Percentiles rank a stretch among this genome's conserved stretches.
These are phyloP conservation scores for Amesomyces nigricolor DNA, from an alignment of 2,329 filamentous ascomycete species.

Conservation along the genomic window DNA sequence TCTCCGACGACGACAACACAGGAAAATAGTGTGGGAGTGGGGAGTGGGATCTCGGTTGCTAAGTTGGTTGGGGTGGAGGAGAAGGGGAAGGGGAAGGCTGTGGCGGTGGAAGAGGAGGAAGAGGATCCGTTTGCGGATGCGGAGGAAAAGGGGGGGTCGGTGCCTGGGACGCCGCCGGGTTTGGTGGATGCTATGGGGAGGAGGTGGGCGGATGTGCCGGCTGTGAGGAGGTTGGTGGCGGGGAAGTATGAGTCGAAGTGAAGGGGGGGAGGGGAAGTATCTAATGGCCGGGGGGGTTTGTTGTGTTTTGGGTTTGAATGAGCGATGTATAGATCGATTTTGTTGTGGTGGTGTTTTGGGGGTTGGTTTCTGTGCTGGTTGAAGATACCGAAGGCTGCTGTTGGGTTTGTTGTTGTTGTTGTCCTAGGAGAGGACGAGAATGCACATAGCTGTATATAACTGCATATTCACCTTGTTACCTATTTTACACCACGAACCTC, in stretches of 20 bases:
- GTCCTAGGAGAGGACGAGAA: background rate
- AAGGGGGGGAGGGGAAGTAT: background rate
- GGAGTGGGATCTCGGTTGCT: conserved; percentile 63
- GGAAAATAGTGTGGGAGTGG: conserved; percentile 34
- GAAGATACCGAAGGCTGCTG: conserved; percentile 4
- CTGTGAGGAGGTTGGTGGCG: conserved; percentile 61
- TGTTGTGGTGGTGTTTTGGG: background rate
- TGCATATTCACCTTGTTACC: background rate
- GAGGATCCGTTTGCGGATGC: conserved; percentile 68
- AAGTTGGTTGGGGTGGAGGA: conserved; percentile 39
- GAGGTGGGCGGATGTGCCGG: conserved; percentile 62
- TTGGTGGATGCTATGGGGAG: conserved; percentile 16
- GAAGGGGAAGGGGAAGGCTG: conserved; percentile 46
- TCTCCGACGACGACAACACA: conserved; percentile 28
- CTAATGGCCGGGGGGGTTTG: background rate
- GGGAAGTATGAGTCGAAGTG: conserved; percentile 66
- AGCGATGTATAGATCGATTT: conserved; percentile 15
- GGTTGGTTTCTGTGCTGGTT: background rate
- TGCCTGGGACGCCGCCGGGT: conserved; percentile 25
- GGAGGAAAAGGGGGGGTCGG: conserved; percentile 32
- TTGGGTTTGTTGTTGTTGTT: background rate
- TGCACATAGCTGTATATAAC: conserved; percentile 10
- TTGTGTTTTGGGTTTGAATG: background rate
- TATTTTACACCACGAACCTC: background rate
- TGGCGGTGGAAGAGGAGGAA: conserved; percentile 29